Base-by-base conservation (phyloP, 805 yeast genomes). In the Pichia nanzhaoensis region DNA sequence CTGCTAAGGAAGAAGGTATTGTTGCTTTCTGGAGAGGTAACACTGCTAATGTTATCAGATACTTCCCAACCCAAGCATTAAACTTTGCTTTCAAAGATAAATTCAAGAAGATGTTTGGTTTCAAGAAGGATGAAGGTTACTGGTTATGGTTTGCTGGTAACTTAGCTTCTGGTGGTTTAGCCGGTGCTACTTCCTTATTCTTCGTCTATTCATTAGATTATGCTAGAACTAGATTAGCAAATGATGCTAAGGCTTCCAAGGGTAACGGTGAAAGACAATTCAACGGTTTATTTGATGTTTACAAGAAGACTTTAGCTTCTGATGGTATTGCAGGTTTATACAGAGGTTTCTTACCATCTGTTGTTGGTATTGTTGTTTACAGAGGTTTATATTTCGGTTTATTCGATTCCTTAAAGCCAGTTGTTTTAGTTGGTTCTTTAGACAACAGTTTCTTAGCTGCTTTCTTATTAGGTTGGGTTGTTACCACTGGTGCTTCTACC, bases 291-390 rank as follows among this genome's bases (percentile, higher is more conserved):
- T 66, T 89, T 65, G 97, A 89, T 73, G 97, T 89, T 64, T 89
- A 89, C 88, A 86, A 78, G 78, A 86, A 89, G 84, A 89, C 97
- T 63, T 73, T 89, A 66, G 90, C 90, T 66, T 66, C 95, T 61
- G 97, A 90, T 70, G 97, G 97, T 85, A 67, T 89, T 73, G 95
- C 95, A 61, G 97, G 97, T 84, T 80, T 89, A 70, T 89, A 89
- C 89, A 86, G 97, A 82, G 97, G 97, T 79, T 89, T 89, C 89
- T 87, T 90, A 72, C 96, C 96, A 69, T 89, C 96, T 63, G 96
- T 90, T 69, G 78, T 87, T 61, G 97, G 97, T 83, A 90, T 89
- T 67, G 74, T 90, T 76, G 96, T 88, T 68, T 89, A 90, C 95
- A 88, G 97, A 84, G 97, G 97, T 86, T 78, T 89, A 66, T 90